These are phyloP conservation scores for Suillus ampliporus DNA, from an alignment of 768 basidiomycete species.

Conservation along the genomic window DNA sequence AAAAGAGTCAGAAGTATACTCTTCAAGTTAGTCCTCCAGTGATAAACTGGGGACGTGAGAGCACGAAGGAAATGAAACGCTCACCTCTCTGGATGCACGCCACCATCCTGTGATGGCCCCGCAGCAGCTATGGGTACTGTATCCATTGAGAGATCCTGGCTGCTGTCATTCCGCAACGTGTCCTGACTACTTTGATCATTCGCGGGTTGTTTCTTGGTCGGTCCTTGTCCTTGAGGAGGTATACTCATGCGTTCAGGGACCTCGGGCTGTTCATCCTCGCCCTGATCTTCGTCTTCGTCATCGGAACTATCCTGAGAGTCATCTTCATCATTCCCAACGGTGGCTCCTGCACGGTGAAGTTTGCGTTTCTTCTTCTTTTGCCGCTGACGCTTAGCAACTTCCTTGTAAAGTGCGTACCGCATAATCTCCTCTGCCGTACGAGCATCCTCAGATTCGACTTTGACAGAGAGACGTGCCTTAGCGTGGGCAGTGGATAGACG, in stretches of 20 bases:
- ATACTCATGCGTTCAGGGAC: constrained; percentile 55
- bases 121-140: constrained; percentile 44
- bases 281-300: constrained; percentile 55
- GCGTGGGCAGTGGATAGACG: constrained; percentile 98
- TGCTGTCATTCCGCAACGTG: constrained; percentile 71
- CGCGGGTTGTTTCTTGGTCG: constrained; percentile 27
- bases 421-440: constrained; percentile 92
- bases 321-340: constrained; percentile 58
- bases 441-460: constrained; percentile 87
- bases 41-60: constrained; percentile 4
- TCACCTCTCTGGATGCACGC: constrained; percentile 63
- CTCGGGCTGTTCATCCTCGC: constrained; percentile 35
- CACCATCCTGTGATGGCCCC: constrained; percentile 45
- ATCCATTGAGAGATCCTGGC: constrained; percentile 69
- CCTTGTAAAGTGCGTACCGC: constrained; percentile 97
- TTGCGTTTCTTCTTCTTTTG: constrained; percentile 84
- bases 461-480: constrained; percentile 87
- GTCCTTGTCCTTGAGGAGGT: constrained; percentile 42
- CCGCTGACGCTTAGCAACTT: constrained; percentile 80
- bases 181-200: constrained; percentile 48
- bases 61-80: constrained; percentile 28
- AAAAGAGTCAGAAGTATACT: constrained; percentile 2
- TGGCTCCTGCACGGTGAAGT: constrained; percentile 70
- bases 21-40: constrained; percentile 6
- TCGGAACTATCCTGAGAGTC: constrained; percentile 42